Conservation (phyloP, 768 basidiomycete genomes). For the Lactarius indigo region DNA sequence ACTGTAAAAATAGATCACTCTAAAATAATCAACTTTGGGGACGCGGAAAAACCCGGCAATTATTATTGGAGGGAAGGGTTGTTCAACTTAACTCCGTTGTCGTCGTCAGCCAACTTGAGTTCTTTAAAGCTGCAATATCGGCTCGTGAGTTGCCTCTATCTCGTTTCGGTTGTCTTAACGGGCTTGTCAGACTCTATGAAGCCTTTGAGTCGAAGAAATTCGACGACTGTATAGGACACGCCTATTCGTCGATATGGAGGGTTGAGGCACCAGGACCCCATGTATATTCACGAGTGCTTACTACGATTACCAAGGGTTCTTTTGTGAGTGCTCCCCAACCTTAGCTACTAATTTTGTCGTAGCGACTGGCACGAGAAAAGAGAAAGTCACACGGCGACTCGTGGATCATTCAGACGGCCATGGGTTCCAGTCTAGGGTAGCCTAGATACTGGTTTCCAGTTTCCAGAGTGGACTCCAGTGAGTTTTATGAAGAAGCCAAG, state of each 20-base stretch:
- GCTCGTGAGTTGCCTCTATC: slow-evolving; percentile 12
- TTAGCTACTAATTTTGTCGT: slow-evolving; percentile 35
- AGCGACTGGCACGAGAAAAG: slow-evolving; percentile 99
- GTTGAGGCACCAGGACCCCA: slow-evolving; percentile 81
- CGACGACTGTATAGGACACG: slow-evolving; percentile 76
- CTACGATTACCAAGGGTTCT: slow-evolving; percentile 92
- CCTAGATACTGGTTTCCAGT: slow-evolving; percentile 95
- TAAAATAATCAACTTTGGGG: background rate
- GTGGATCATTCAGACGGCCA: slow-evolving; percentile 96
- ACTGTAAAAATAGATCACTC: too few species aligned
- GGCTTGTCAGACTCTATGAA: slow-evolving; percentile 1
- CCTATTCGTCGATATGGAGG: slow-evolving; percentile 90
- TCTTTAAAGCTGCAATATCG: slow-evolving; percentile 16
- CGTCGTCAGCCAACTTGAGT: slow-evolving; percentile 8
- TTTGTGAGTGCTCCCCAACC: slow-evolving; percentile 46
- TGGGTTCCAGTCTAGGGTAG: slow-evolving; percentile 92
- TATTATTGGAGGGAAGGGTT: background rate
- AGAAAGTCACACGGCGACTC: slow-evolving; percentile 92
- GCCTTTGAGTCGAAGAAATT: slow-evolving; percentile 25
- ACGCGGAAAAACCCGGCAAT: background rate
- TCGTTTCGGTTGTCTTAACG: background rate
- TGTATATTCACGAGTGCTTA: slow-evolving; percentile 90
- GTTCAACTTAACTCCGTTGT: background rate
- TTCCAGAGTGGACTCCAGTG: slow-evolving; percentile 93
- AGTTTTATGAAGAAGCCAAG: slow-evolving; percentile 97